Evolutionary conservation across 768 basidiomycete species (phyloP).

Genomic region (Clitopilus hobsonii): DNA sequence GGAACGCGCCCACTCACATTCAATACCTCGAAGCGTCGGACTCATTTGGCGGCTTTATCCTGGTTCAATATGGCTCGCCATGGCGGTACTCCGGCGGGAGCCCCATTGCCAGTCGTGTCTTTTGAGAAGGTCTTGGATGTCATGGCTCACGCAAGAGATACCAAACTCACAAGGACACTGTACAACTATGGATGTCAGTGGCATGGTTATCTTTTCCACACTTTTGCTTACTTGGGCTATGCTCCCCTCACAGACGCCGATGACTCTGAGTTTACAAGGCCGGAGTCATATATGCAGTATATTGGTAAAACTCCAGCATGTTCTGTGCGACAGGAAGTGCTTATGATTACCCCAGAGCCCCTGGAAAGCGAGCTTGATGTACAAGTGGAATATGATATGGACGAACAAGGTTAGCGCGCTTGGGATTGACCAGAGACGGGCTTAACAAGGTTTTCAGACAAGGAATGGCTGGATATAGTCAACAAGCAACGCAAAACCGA

Average conservation of each 20-base stretch:
- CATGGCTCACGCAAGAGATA: constrained; percentile 55
- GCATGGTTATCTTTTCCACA: constrained; percentile 23
- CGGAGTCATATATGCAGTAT: constrained; percentile 87
- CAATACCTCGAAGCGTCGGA: too few relatives aligned
- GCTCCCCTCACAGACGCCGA: constrained; percentile 39
- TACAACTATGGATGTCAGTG: constrained; percentile 65
- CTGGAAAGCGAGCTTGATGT: constrained; percentile 86
- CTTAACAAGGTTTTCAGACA: constrained; percentile 46
- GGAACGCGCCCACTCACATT: too few relatives aligned
- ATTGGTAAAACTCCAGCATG: constrained; percentile 50
- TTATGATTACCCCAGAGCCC: constrained; percentile 55
- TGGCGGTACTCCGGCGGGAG: constrained; percentile 7
- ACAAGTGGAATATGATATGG: constrained; percentile 99
- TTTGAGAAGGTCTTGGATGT: constrained; percentile 66
- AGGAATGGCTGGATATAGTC: constrained; percentile 88
- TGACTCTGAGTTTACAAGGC: constrained; percentile 65
- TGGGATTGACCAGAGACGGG: background rate
- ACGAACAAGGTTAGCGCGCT: constrained; percentile 78
- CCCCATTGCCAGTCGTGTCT: constrained; percentile 57
- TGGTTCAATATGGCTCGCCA: constrained; percentile 13
- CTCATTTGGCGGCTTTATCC: background rate
- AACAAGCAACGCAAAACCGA: constrained; percentile 81
- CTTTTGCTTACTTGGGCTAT: background rate
- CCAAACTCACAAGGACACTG: constrained; percentile 57
- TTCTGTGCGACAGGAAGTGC: constrained; percentile 7